Percentiles rank a stretch among this genome's conserved stretches.
Conservation (phyloP, 257 asterid genomes). For the Rhazya stricta region DNA sequence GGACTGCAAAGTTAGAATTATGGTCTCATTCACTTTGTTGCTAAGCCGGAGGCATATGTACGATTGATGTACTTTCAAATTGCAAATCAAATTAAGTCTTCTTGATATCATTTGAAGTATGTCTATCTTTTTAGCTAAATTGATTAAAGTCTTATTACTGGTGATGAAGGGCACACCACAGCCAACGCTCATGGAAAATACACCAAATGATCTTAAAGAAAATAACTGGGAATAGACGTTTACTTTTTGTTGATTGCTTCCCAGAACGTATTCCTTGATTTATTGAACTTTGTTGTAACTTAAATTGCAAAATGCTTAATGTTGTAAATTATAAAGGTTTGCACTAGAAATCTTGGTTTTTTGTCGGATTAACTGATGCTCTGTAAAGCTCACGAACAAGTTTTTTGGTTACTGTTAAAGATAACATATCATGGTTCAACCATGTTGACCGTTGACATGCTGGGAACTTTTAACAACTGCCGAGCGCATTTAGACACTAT, state of each 20-base stretch:
- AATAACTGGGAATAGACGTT: neutral
- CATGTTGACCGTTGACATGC: slow-evolving; percentile 44
- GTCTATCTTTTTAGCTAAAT: neutral
- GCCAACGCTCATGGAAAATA: neutral
- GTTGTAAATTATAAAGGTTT: neutral
- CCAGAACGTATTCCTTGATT: neutral
- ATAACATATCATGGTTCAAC: slow-evolving; percentile 36
- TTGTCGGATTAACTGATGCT: neutral
- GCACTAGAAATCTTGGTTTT: neutral
- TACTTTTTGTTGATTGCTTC: neutral
- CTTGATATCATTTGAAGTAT: neutral
- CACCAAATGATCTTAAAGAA: neutral
- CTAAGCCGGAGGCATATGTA: neutral
- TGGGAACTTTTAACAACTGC: slow-evolving; percentile 40
- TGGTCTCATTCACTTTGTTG: neutral
- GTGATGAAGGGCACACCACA: neutral
- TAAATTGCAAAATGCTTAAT: neutral
- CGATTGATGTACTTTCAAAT: neutral
- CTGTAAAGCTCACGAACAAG: neutral
- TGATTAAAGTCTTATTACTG: neutral
- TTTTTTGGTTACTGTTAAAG: slow-evolving; percentile 20
- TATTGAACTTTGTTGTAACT: neutral
- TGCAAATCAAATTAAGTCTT: neutral
- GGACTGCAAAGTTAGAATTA: neutral
- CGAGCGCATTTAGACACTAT: slow-evolving; percentile 34